Base-by-base conservation (phyloP, 805 yeast genomes). In the Cyberlindnera lachancei region DNA sequence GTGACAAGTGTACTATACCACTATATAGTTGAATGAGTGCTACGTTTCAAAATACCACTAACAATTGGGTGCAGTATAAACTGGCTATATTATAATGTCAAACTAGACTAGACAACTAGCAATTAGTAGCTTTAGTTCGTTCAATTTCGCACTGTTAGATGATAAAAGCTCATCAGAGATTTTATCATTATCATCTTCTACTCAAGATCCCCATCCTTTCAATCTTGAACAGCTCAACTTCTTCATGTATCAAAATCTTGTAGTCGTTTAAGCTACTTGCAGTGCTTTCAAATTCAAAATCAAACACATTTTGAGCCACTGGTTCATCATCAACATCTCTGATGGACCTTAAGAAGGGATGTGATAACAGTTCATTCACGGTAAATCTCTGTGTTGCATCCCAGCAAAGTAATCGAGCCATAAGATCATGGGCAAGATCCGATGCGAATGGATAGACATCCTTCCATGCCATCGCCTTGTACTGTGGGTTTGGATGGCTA, bases 371-470 rank as follows among this genome's bases (percentile, higher is more conserved):
- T 40, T 70, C 61, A 3, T 64, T 66, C 2, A 81, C 82, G 0
- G 64, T 64, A 17, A 63, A 60, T 32, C 97, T 63, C 15, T 52
- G 44, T 2, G 50, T 55, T 1, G 79, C 68, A 36, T 74, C 79
- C 87, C 94, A 88, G 31, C 68, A 61, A 10, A 88, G 45, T 27
- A 87, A 56, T 9, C 49, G 53, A 2, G 63, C 64, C 19, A 87
- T 48, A 30, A 88, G 58, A 26, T 73, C 66, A 8, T 63, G 56
- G 3, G 82, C 81, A 1, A 52, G 53, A 1, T 34, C 40, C 9
- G 70, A 63, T 1, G 87, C 85, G 50, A 64, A 73, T 2, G 94
- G 88, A 45, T 74, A 81, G 3, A 81, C 44, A 1, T 56, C 52
- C 2, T 45, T 37, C 85, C 88, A 81, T 1, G 55, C 52, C 23